Evolutionary conservation across 164 flowering plant genomes (phyloP).

Genomic region (grape (Vitis vinifera)): ASM3070453v1 NC_081812.1:15439001-15439500

Average conservation of each 20-base stretch:
- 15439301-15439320: slow-evolving; percentile 17
- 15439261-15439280: slow-evolving; percentile 31
- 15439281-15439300: neutral
- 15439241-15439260: slow-evolving; percentile 54
- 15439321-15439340: slow-evolving; percentile 24
- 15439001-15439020: slow-evolving; percentile 58
- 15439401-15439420: too few relatives aligned
- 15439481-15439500: too few relatives aligned
- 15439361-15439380: too few relatives aligned
- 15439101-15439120: slow-evolving; percentile 14
- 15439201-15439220: slow-evolving; percentile 58
- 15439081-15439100: slow-evolving; percentile 19
- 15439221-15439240: slow-evolving; percentile 30
- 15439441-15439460: too few relatives aligned
- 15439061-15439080: slow-evolving; percentile 49
- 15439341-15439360: too few relatives aligned
- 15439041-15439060: slow-evolving; percentile 36
- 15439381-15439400: too few relatives aligned
- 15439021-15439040: slow-evolving; percentile 60
- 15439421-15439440: too few relatives aligned
- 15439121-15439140: slow-evolving; percentile 4
- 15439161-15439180: slow-evolving; percentile 23
- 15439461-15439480: too few relatives aligned
- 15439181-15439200: slow-evolving; percentile 38
- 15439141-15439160: slow-evolving; percentile 8